Evolutionary conservation across 306 rosid species (phyloP).

Genomic region (Mimosa pudica): DNA sequence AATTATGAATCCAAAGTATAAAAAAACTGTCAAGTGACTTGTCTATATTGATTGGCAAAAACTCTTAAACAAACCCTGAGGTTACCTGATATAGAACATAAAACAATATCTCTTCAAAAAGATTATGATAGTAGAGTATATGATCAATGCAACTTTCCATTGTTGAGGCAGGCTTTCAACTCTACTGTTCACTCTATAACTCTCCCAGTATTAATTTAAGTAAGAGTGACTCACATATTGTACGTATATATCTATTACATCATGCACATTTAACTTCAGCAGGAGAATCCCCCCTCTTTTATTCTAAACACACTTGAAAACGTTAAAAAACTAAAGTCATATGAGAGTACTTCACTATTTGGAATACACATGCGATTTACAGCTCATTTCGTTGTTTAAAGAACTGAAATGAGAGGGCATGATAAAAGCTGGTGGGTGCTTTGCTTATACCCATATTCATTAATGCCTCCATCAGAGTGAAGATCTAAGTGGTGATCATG

Average conservation of each 20-base stretch:
- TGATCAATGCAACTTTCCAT: not conserved
- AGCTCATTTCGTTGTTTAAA: constrained; percentile 47
- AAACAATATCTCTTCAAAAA: not conserved
- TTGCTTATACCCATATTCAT: constrained; percentile 26
- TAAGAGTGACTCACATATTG: not conserved
- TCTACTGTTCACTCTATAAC: not conserved
- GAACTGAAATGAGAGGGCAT: constrained; percentile 43
- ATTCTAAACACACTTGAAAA: constrained; percentile 9
- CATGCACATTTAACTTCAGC: constrained; percentile 18
- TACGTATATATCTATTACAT: not conserved
- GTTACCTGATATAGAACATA: not conserved
- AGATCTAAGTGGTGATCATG: constrained; percentile 44
- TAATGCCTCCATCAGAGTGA: constrained; percentile 34
- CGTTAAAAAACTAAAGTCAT: constrained; percentile 31
- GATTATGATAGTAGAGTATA: not conserved
- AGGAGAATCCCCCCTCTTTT: not conserved
- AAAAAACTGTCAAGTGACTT: too few relatives aligned
- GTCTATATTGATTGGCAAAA: too few relatives aligned
- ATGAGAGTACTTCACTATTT: constrained; percentile 43
- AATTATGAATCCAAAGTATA: too few relatives aligned
- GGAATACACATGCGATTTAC: constrained; percentile 35
- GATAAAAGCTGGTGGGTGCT: constrained; percentile 50
- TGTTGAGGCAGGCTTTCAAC: not conserved
- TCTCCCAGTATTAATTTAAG: constrained; percentile 3
- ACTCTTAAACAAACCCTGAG: too few relatives aligned